A percentile compares a stretch with the other conserved stretches of the same genome.
These are phyloP conservation scores for Pseudoneurospora amorphoporcata DNA, from an alignment of 495 filamentous ascomycete genomes.

Conservation along the genomic window DNA sequence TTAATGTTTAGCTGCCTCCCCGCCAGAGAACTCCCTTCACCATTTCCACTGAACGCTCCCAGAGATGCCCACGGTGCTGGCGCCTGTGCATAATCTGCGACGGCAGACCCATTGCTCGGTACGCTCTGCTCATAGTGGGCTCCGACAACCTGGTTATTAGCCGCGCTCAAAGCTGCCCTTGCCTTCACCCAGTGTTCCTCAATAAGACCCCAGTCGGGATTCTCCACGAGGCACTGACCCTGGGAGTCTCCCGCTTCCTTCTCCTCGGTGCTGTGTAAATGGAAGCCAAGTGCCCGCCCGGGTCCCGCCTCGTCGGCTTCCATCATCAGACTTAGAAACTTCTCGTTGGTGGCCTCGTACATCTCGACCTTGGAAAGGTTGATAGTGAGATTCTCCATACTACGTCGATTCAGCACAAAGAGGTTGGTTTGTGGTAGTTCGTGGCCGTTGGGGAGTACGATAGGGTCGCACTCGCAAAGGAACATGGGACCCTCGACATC, in stretches of 20 bases:
- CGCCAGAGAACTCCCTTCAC: neutral
- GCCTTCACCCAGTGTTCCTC: neutral
- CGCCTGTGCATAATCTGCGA: neutral
- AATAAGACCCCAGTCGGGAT: neutral
- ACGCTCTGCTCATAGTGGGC: conserved; percentile 1
- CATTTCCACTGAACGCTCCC: neutral
- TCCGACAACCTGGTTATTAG: neutral
- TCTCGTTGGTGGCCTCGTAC: neutral
- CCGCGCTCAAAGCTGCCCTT: neutral
- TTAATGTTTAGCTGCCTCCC: conserved; percentile 21
- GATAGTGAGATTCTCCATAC: conserved; percentile 32
- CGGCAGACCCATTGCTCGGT: conserved; percentile 2
- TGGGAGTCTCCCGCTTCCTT: neutral
- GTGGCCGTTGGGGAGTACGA: conserved; percentile 15
- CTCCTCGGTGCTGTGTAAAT: neutral
- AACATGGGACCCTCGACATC: conserved; percentile 75
- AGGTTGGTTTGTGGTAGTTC: conserved; percentile 23
- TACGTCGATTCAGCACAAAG: conserved; percentile 38
- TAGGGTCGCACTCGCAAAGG: conserved; percentile 51
- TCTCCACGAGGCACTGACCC: neutral
- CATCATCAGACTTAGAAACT: conserved; percentile 35
- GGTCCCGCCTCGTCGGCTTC: conserved; percentile 13
- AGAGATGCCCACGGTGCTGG: neutral
- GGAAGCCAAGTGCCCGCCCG: neutral
- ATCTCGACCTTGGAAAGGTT: conserved; percentile 25